Conservation (phyloP, 208 protist genomes). For the Crithidia acanthocephali region DNA sequence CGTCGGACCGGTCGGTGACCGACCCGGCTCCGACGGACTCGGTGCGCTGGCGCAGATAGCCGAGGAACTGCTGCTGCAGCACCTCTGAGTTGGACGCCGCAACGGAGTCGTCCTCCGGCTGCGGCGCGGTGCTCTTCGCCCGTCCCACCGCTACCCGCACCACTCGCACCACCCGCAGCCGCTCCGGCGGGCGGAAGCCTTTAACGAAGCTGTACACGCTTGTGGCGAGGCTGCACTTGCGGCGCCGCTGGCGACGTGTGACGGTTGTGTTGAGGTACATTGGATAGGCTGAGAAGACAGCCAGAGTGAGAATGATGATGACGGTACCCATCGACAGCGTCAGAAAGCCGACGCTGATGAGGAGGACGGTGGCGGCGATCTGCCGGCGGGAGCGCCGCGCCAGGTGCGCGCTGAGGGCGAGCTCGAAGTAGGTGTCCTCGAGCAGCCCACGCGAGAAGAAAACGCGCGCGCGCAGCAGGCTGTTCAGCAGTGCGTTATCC, state of each 20-base stretch:
- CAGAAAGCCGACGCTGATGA: conserved; percentile 29
- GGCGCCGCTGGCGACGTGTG: conserved; percentile 31
- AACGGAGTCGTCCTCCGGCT: conserved; percentile 11
- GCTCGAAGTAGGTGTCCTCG: conserved; percentile 81
- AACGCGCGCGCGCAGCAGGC: conserved; percentile 66
- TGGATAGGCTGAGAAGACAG: conserved; percentile 58
- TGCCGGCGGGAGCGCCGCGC: conserved; percentile 37
- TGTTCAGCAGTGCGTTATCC: conserved; percentile 74
- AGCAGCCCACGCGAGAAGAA: conserved; percentile 85
- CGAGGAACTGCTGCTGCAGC: conserved; percentile 32
- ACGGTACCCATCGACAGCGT: conserved; percentile 62
- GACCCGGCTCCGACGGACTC: conserved; percentile 22
- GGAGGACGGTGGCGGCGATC: conserved; percentile 29
- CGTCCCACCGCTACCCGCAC: conserved; percentile 28
- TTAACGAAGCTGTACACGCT: not conserved
- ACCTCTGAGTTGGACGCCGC: conserved; percentile 6
- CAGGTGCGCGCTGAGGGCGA: conserved; percentile 64
- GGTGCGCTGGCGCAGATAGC: conserved; percentile 22
- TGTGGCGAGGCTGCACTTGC: conserved; percentile 11
- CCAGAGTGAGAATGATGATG: conserved; percentile 36
- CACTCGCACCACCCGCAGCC: conserved; percentile 31
- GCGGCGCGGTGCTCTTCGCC: not conserved
- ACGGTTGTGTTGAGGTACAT: conserved; percentile 46
- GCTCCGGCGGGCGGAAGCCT: conserved; percentile 22
- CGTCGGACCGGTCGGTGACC: conserved; percentile 21